Base-by-base conservation (phyloP, 2,329 filamentous ascomycete species). In the Sporothrix phasma region DNA sequence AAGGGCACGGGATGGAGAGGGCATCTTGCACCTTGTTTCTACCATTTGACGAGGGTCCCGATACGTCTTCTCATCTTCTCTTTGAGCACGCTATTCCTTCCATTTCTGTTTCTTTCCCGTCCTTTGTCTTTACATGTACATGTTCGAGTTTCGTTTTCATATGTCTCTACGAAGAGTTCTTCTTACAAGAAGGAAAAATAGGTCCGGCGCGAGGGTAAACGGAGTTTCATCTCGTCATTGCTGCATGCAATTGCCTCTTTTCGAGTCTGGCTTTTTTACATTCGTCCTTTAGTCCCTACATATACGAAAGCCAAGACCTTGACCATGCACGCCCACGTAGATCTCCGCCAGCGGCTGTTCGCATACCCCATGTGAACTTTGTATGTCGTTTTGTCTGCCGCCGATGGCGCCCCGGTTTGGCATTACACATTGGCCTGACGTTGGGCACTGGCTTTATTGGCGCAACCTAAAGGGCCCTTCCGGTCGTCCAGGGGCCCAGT, bases 131-230 rank as follows among this genome's bases (percentile, higher is more conserved):
- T n/a, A 37, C 34, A 45, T 53, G 10, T 62, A 17, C 43, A n/a
- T 45, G 19, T 45, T 54, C 22, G 45, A 22, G 24, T 22, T 39
- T 24, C 19, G 34, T 46, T 26, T 43, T 45, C 41, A 46, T 46
- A 24, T 34, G 43, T 61, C 49, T 8, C 17, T 47, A 47, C 19
- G 58, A 58, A 47, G 49, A 61, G n/a, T n/a, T n/a, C n/a, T n/a
- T n/a, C n/a, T n/a, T n/a, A n/a, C n/a, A n/a, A n/a, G 58, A 43
- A 61, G 49, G 49, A 47, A 62, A 31, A 62, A 31, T 10, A 41
- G 41, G 37, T 53, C 49, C 56, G 63, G 63, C 58, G 58, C 58
- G 63, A 60, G 47, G 64, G 46, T 19, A 43, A 59, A 49, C 31
- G 63, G 56, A 56, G 39, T 39, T 45, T 22, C 37, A 56, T 61